A percentile compares a stretch with the other conserved stretches of the same genome.
Conservation (phyloP, 2,329 filamentous ascomycete genomes). For the Phyllachora maydis region DNA sequence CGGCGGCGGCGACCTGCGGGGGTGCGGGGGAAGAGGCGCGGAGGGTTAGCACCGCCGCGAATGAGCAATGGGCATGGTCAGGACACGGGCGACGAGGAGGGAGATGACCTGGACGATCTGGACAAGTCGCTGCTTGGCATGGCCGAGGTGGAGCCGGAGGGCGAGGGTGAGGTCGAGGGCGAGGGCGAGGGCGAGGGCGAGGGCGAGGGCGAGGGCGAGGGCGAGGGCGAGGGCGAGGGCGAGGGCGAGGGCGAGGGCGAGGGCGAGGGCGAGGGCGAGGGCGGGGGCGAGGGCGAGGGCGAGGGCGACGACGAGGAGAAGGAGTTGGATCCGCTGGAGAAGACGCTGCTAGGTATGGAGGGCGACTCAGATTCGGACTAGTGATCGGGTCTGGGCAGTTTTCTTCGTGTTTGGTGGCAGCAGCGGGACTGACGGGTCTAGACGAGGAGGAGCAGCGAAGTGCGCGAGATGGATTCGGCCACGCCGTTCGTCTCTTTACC, state of each 20-base stretch:
- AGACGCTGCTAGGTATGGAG: constrained; percentile 13
- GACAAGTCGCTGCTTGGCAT: constrained; percentile 28
- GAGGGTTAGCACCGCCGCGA: constrained; percentile 7
- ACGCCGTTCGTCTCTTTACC: too few species aligned
- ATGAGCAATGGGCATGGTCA: constrained; percentile 14
- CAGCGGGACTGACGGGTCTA: too few species aligned
- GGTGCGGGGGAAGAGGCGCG: constrained; percentile 10
- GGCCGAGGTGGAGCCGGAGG: too few species aligned
- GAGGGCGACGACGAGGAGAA: constrained; percentile 19
- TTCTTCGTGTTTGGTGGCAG: too few species aligned
- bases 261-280: too few species aligned
- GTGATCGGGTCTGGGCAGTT: too few species aligned
- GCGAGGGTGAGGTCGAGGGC: too few species aligned
- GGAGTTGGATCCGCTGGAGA: constrained; percentile 18
- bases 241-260: constrained; percentile 23
- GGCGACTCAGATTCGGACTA: too few species aligned
- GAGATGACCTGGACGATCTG: constrained; percentile 31
- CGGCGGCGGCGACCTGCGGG: constrained; percentile 2
- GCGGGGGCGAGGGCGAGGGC: constrained; percentile 5
- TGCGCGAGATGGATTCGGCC: too few species aligned
- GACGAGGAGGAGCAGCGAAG: too few species aligned
- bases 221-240: constrained; percentile 20
- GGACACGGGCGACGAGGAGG: constrained; percentile 22
- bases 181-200: too few species aligned
- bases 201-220: constrained; percentile 18